Percentiles rank a stretch among this genome's conserved stretches.
Evolutionary conservation across 106 monocot genomes (phyloP).

Genomic region (Cymbidium sinense): DNA sequence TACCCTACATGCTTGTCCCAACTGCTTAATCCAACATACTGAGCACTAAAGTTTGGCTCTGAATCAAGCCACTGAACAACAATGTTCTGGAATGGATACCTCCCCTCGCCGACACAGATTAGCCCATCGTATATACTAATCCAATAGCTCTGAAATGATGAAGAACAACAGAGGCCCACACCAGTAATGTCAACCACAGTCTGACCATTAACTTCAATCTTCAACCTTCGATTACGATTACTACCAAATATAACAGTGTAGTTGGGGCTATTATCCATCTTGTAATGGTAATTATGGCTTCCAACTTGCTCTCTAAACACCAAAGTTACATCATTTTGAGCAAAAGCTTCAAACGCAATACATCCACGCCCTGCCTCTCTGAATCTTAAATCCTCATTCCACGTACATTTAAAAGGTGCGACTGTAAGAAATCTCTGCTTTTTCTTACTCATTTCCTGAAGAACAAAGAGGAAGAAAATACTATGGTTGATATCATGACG

Average conservation of each 20-base stretch:
- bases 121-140: conserved; percentile 84
- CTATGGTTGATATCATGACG: neutral
- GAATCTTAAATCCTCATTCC: conserved; percentile 82
- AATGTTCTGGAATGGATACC: conserved; percentile 66
- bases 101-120: conserved; percentile 82
- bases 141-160: conserved; percentile 87
- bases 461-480: conserved; percentile 5
- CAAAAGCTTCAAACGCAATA: conserved; percentile 84
- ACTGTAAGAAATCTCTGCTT: conserved; percentile 73
- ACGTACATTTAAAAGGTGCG: conserved; percentile 83
- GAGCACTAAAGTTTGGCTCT: conserved; percentile 55
- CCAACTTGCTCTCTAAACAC: conserved; percentile 90
- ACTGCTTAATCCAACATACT: conserved; percentile 86
- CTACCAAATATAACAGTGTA: conserved; percentile 90
- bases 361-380: conserved; percentile 93
- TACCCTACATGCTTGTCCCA: conserved; percentile 98
- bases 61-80: conserved; percentile 82
- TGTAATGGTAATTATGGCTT: conserved; percentile 86
- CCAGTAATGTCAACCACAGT: conserved; percentile 79
- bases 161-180: conserved; percentile 74
- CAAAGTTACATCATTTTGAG: conserved; percentile 92
- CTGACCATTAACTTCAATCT: conserved; percentile 85
- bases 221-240: conserved; percentile 80
- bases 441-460: conserved; percentile 23
- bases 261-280: conserved; percentile 78